Evolutionary conservation across 2,329 filamentous ascomycete species (phyloP).

Genomic region (Colletotrichum musicola): DNA sequence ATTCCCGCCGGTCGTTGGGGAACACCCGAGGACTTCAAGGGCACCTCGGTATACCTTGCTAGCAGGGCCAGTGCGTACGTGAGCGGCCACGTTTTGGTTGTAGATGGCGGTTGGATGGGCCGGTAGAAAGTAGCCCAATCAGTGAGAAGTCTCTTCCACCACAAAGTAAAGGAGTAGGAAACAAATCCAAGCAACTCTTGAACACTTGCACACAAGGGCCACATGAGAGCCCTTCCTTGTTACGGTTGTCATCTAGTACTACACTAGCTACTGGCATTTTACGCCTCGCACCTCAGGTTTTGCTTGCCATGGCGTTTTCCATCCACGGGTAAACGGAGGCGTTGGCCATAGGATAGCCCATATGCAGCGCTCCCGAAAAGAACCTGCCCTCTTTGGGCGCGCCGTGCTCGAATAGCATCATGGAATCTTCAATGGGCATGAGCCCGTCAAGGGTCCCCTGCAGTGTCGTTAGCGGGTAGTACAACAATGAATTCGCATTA

Average conservation of each 20-base stretch:
- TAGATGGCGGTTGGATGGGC: constrained; percentile 96
- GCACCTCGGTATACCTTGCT: constrained; percentile 81
- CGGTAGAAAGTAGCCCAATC: constrained; percentile 61
- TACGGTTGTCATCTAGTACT: neutral
- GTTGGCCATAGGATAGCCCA: constrained; percentile 76
- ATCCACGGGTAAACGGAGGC: constrained; percentile 71
- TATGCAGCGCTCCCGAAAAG: constrained; percentile 71
- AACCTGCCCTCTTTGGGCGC: constrained; percentile 74
- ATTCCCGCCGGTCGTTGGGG: constrained; percentile 92
- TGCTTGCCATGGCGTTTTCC: constrained; percentile 63
- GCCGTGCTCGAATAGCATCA: constrained; percentile 74
- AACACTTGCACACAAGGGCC: neutral
- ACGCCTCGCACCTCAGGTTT: constrained; percentile 10
- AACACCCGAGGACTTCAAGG: constrained; percentile 87
- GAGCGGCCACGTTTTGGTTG: constrained; percentile 82
- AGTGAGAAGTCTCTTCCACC: neutral
- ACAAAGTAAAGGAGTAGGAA: neutral
- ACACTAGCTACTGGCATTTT: neutral
- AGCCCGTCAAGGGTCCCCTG: constrained; percentile 73
- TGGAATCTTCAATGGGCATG: constrained; percentile 77
- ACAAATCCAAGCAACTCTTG: neutral
- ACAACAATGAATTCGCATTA: neutral
- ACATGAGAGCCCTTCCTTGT: neutral
- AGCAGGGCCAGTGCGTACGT: constrained; percentile 84
- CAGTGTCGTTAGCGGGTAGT: neutral